Evolutionary conservation across 805 yeast genomes (phyloP).

Genomic region (Candida sphagnicola): DNA sequence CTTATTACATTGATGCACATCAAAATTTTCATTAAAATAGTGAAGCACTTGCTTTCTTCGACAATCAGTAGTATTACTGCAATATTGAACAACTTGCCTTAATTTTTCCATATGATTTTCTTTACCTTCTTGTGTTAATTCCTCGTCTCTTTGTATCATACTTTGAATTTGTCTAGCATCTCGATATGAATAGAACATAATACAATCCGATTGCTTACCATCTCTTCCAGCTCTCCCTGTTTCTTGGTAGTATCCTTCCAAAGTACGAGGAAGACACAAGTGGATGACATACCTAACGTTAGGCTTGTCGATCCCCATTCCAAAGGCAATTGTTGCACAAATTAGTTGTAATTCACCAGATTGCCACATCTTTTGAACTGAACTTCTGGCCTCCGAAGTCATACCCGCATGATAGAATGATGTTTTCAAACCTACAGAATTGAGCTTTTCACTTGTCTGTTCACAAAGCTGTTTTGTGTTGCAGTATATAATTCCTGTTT

Average conservation of each 20-base stretch:
- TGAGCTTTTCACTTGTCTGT: slow-evolving; percentile 61
- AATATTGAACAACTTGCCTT: slow-evolving; percentile 82
- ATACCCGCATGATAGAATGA: slow-evolving; percentile 94
- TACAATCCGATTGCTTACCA: slow-evolving; percentile 77
- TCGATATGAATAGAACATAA: slow-evolving; percentile 72
- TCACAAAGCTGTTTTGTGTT: slow-evolving; percentile 90
- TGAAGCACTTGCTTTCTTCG: slow-evolving; percentile 84
- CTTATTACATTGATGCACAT: slow-evolving; percentile 57
- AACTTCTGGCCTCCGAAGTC: slow-evolving; percentile 66
- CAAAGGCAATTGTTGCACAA: slow-evolving; percentile 97
- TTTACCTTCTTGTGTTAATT: slow-evolving; percentile 56
- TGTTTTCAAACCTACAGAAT: slow-evolving; percentile 57
- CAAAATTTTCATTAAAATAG: slow-evolving; percentile 83
- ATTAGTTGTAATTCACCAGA: slow-evolving; percentile 64
- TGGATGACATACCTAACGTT: slow-evolving; percentile 93
- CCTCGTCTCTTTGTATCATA: slow-evolving; percentile 74
- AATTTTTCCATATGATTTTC: slow-evolving; percentile 76
- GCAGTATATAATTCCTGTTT: slow-evolving; percentile 90
- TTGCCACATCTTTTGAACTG: slow-evolving; percentile 85
- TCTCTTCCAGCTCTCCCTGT: slow-evolving; percentile 99
- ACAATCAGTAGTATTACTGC: slow-evolving; percentile 89
- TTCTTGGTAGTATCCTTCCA: slow-evolving; percentile 97
- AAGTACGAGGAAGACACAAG: slow-evolving; percentile 78
- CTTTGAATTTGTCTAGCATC: slow-evolving; percentile 77
- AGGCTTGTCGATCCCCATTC: slow-evolving; percentile 98